Evolutionary conservation across 495 filamentous ascomycete genomes (phyloP), one percentile per base, ranked within the genome.

Genomic region (Daldinia vernicosa): DNA sequence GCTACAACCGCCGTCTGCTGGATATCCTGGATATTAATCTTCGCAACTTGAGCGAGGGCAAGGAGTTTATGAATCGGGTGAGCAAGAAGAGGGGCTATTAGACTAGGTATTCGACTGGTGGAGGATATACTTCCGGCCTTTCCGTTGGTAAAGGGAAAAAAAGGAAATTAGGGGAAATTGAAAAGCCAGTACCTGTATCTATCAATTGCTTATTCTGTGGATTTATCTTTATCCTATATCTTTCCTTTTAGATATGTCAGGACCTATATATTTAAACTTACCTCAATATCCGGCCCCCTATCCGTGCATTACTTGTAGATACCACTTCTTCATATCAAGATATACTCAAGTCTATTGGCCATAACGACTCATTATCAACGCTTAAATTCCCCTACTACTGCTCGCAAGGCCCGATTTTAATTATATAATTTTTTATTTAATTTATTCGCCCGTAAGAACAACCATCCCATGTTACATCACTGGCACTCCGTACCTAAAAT

Each of bases 31-130:
- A 82, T 27, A 75, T 81, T 51, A 96, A 95, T 79, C 67, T 95
- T 50, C 80, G 80, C 58, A 80, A 84, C 63, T 37, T 88, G 69
- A 82, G 84, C 52, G 83, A 84, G 72, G 92, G 91, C 17, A 82
- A 84, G 78, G 76, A 79, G 40, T 79, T 94, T 74, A 79, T 93
- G 27, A 97, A 97, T 80, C 73, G 84, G 35, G 90, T 93, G 35
- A 82, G 86, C 75, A 81, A 86, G 76, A 83, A 85, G 66, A 87
- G 81, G 75, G 90, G 88, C 7, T 92, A 92, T 74, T 91, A 76
- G 78, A 57, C 47, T 27, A 22, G 35, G 14, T 17, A 30, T 4
- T 30, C n/a, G 4, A 53, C 12, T 15, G 0, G 6, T 30, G 15
- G 50, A n/a, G 43, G 43, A 24, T 47, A 22, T 22, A 11, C 9